phyloP scores from a whole-genome alignment of 2,329 filamentous ascomycete genomes.

The Exophiala dermatitidis region DNA sequence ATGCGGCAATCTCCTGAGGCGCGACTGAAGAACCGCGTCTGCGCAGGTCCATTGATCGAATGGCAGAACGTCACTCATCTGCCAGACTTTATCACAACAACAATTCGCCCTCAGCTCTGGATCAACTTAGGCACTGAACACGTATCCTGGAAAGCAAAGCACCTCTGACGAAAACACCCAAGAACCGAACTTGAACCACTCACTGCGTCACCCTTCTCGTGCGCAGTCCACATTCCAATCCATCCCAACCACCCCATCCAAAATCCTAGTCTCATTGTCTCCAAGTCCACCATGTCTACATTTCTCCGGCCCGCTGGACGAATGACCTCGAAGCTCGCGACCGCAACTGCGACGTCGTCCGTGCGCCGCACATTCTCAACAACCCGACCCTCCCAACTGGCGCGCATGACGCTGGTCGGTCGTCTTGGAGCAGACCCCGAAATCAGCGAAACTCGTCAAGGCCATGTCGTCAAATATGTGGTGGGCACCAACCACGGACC shows the following conservation, averaged over 20 bases:
- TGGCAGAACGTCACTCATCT: no score
- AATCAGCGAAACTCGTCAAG: conserved; percentile 60
- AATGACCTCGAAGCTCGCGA: conserved; percentile 39
- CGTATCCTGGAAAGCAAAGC: background rate
- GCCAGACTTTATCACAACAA: no score
- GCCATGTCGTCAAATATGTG: conserved; percentile 70
- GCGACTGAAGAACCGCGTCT: background rate
- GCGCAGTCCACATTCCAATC: background rate
- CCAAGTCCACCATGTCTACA: conserved; percentile 20
- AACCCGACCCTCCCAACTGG: conserved; percentile 54
- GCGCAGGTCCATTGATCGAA: no score
- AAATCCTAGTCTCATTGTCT: background rate
- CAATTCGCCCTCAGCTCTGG: no score
- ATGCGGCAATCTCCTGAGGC: background rate
- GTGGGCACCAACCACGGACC: conserved; percentile 63
- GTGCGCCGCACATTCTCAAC: conserved; percentile 78
- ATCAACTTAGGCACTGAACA: background rate
- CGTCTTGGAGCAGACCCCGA: conserved; percentile 76
- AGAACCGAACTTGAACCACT: background rate
- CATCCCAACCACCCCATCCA: background rate
- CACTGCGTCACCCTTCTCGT: background rate
- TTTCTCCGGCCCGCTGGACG: conserved; percentile 46
- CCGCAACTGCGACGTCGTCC: no score
- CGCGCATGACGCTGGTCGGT: conserved; percentile 80
- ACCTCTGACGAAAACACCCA: background rate